A percentile compares a stretch with the other conserved stretches of the same genome.
phyloP scores from a whole-genome alignment of 2,329 filamentous ascomycete species.

The Pestalotiopsis sp. region DNA sequence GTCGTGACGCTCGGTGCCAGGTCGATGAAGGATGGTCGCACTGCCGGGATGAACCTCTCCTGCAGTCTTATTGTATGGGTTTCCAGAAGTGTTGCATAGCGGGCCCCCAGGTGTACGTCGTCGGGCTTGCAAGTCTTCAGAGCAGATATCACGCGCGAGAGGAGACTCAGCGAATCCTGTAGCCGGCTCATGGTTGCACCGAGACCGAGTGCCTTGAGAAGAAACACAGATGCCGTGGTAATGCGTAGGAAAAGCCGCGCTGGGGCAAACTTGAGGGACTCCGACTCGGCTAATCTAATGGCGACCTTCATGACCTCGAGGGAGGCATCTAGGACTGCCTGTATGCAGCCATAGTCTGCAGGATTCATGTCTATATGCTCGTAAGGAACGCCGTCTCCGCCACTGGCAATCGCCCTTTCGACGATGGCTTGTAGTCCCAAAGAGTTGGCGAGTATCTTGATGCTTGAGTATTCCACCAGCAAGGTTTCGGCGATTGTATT shows the following conservation, averaged over 20 bases:
- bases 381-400: neutral
- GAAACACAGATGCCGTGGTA: constrained; percentile 56
- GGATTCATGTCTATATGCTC: neutral
- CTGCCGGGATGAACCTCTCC: neutral
- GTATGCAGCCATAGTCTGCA: neutral
- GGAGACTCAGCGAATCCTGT: neutral
- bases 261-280: neutral
- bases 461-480: neutral
- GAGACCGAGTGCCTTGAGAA: constrained; percentile 40
- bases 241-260: constrained; percentile 33
- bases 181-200: neutral
- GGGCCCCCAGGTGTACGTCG: neutral
- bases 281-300: neutral
- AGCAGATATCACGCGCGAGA: neutral
- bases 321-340: neutral
- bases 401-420: neutral
- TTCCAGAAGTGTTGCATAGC: constrained; percentile 1
- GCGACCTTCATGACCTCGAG: neutral
- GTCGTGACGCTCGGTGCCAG: too few species aligned
- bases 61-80: neutral
- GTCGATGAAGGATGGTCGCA: neutral
- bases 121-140: neutral
- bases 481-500: neutral
- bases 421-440: neutral
- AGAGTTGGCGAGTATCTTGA: neutral